Conservation (phyloP, 352 stramenopile genomes). For the Peronospora belbahrii region DNA sequence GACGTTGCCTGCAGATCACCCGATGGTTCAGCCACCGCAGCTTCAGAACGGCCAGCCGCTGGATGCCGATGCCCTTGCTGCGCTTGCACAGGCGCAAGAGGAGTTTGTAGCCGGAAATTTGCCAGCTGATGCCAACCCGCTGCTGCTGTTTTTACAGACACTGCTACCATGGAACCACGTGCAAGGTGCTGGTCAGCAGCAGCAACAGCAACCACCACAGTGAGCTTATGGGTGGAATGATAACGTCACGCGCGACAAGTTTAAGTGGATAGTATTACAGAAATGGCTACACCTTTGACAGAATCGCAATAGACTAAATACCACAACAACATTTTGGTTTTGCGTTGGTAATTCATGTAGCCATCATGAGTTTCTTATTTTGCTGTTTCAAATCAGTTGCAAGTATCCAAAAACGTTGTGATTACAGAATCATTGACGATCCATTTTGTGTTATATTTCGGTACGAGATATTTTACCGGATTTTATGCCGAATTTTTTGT, state of each 20-base stretch:
- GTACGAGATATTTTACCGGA: too few species aligned
- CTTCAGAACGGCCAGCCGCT: conserved; percentile 54
- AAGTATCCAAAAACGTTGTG: too few species aligned
- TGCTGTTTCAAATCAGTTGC: too few species aligned
- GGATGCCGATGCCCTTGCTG: conserved; percentile 44
- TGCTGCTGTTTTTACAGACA: conserved; percentile 81
- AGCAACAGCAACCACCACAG: conserved; percentile 13
- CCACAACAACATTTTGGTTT: too few species aligned
- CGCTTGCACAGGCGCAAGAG: conserved; percentile 49
- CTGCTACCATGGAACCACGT: conserved; percentile 82
- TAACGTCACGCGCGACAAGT: conserved; percentile 7
- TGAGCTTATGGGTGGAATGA: conserved; percentile 5
- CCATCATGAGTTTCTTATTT: too few species aligned
- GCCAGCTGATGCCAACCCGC: conserved; percentile 66
- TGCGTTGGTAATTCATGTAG: too few species aligned
- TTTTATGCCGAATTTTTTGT: too few species aligned
- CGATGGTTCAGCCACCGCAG: conserved; percentile 73
- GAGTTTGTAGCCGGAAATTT: conserved; percentile 63
- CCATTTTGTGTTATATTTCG: too few species aligned
- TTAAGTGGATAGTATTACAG: conserved; percentile 2
- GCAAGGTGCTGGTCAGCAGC: conserved; percentile 38
- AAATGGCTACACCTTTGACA: not conserved
- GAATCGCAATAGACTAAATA: too few species aligned
- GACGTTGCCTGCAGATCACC: conserved; percentile 71
- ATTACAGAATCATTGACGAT: too few species aligned